These are phyloP conservation scores for Porogramme epimiltina DNA, from an alignment of 1,284 basidiomycete genomes.

Conservation along the genomic window DNA sequence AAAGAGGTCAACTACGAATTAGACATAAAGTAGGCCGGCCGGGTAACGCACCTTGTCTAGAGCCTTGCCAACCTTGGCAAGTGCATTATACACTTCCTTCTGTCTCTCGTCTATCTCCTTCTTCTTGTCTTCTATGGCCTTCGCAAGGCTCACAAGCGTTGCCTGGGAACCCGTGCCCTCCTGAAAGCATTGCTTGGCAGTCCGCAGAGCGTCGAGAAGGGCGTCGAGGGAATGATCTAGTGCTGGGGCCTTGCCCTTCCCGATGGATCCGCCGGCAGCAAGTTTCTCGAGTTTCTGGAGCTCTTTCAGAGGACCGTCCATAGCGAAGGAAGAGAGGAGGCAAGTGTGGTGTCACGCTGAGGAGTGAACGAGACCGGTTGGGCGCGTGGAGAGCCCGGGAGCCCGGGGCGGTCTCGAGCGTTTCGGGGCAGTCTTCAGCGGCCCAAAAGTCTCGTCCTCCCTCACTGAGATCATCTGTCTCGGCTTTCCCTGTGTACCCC, in stretches of 20 bases:
- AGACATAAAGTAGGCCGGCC: conserved; percentile 7
- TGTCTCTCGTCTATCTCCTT: conserved; percentile 86
- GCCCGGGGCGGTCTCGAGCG: conserved; percentile 1
- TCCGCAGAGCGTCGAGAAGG: conserved; percentile 62
- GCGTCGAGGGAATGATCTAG: conserved; percentile 69
- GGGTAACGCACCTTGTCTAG: conserved; percentile 76
- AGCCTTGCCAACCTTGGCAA: conserved; percentile 79
- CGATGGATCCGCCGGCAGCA: conserved; percentile 40
- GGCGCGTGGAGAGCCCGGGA: background rate
- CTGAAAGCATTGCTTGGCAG: conserved; percentile 57
- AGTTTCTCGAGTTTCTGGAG: conserved; percentile 71
- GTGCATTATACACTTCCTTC: conserved; percentile 82
- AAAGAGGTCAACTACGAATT: conserved; percentile 5
- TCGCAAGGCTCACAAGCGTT: conserved; percentile 55
- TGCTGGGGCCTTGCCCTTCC: conserved; percentile 57
- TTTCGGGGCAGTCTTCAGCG: no score
- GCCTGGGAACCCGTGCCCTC: conserved; percentile 56
- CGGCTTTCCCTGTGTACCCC: no score
- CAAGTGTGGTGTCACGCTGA: background rate
- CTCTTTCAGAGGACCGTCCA: conserved; percentile 77
- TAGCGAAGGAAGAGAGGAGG: conserved; percentile 26
- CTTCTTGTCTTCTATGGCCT: conserved; percentile 69
- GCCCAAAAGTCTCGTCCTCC: background rate
- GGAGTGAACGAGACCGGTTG: background rate
- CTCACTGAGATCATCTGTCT: no score